Conservation (phyloP, 768 basidiomycete species). For the Macrocybe gigantea region DNA sequence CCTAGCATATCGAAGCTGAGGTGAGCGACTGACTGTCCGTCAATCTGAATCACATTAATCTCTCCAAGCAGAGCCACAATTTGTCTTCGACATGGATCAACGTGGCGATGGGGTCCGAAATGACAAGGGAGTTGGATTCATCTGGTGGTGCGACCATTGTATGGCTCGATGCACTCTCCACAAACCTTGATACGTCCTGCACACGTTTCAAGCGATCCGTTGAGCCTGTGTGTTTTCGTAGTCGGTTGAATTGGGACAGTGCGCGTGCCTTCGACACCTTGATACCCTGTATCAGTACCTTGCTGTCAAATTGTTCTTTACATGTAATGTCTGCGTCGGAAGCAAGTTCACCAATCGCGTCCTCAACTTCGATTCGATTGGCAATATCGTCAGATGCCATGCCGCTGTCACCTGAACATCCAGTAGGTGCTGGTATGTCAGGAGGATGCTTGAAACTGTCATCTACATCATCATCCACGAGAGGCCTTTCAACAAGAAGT, state of each 20-base stretch:
- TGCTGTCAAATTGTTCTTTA: too few relatives aligned
- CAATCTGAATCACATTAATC: slow-evolving; percentile 7
- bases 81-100: slow-evolving; percentile 9
- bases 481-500: slow-evolving; percentile 3
- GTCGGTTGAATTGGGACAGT: not conserved
- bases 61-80: slow-evolving; percentile 12
- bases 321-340: not conserved
- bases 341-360: not conserved
- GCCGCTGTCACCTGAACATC: slow-evolving; percentile 1
- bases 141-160: not conserved
- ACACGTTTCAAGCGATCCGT: slow-evolving; percentile 7
- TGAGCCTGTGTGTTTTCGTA: not conserved
- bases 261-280: slow-evolving; percentile 3
- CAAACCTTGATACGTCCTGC: not conserved
- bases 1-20: slow-evolving; percentile 8
- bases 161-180: not conserved
- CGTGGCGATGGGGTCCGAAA: slow-evolving; percentile 7
- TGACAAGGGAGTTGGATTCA: not conserved
- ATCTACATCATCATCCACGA: slow-evolving; percentile 3
- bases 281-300: slow-evolving; percentile 2
- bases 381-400: too few relatives aligned
- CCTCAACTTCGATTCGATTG: too few relatives aligned
- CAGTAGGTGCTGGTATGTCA: not conserved
- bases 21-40: not conserved
- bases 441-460: not conserved